Percentiles rank a stretch among this genome's conserved stretches.
phyloP scores from a whole-genome alignment of 805 yeast genomes.

The Saccharomycopsis schoenii region DNA sequence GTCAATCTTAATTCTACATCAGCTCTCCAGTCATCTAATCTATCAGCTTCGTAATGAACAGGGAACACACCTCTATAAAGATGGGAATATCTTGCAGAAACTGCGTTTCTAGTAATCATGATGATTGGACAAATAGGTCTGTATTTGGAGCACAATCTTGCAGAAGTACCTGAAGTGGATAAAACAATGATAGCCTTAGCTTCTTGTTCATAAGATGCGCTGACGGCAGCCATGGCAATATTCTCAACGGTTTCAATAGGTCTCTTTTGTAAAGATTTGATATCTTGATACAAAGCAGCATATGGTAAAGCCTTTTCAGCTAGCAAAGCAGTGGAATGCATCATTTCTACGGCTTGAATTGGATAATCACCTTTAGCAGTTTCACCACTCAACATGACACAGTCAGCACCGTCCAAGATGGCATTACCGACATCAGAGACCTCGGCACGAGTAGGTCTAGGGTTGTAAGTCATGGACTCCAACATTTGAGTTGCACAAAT shows the following conservation, averaged over 20 bases:
- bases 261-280: constrained; percentile 73
- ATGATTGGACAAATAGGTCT: constrained; percentile 96
- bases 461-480: constrained; percentile 99
- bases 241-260: constrained; percentile 95
- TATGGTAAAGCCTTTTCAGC: constrained; percentile 97
- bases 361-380: constrained; percentile 99
- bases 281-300: constrained; percentile 73
- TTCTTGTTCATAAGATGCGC: constrained; percentile 91
- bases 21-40: constrained; percentile 76
- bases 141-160: constrained; percentile 94
- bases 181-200: constrained; percentile 96
- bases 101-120: constrained; percentile 93
- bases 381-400: constrained; percentile 99
- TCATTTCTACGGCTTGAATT: constrained; percentile 93
- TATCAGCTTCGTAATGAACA: constrained; percentile 62
- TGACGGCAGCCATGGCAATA: constrained; percentile 92
- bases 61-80: constrained; percentile 98
- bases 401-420: constrained; percentile 97
- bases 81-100: constrained; percentile 92
- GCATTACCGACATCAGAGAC: constrained; percentile 99
- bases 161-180: constrained; percentile 91
- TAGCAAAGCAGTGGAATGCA: constrained; percentile 94
- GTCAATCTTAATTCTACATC: constrained; percentile 93
- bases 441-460: constrained; percentile 99
- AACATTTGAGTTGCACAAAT: constrained; percentile 99